Evolutionary conservation across 345 rosid species (phyloP).

Genomic region (Cardamine chenopodiifolia): DNA sequence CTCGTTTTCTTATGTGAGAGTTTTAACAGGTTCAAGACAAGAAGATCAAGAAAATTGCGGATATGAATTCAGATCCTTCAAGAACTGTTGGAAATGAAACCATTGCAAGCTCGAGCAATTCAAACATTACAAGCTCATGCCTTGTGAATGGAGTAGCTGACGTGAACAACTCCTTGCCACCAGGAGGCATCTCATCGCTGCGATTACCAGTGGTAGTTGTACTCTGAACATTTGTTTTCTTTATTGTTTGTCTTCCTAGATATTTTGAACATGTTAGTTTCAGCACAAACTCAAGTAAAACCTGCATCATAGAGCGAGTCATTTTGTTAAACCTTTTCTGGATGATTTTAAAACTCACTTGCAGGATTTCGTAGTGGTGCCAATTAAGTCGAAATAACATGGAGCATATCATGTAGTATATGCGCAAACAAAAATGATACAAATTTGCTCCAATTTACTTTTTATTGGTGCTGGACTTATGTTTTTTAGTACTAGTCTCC

Average conservation of each 20-base stretch:
- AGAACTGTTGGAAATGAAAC: constrained; percentile 71
- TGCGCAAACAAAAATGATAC: neutral
- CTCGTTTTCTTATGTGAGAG: constrained; percentile 17
- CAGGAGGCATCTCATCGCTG: constrained; percentile 77
- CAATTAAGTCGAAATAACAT: neutral
- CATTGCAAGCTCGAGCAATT: constrained; percentile 66
- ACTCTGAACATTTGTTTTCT: constrained; percentile 12
- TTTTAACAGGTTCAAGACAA: constrained; percentile 87
- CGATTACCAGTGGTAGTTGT: constrained; percentile 91
- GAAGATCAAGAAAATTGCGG: constrained; percentile 86
- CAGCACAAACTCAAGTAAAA: neutral
- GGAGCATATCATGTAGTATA: constrained; percentile 13
- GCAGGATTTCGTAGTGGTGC: neutral
- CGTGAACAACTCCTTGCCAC: constrained; percentile 49
- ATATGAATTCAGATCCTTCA: constrained; percentile 71
- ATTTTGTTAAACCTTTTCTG: neutral
- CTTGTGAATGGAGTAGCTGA: constrained; percentile 66
- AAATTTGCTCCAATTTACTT: neutral
- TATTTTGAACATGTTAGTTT: constrained; percentile 2
- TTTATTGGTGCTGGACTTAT: constrained; percentile 19
- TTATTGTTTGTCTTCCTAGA: neutral
- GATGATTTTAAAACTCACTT: neutral
- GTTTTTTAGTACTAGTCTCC: constrained; percentile 4
- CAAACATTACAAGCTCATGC: constrained; percentile 46
- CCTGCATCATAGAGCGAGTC: constrained; percentile 14